Evolutionary conservation across 208 protist genomes (phyloP).

Genomic region (Trypanosoma mega): DNA sequence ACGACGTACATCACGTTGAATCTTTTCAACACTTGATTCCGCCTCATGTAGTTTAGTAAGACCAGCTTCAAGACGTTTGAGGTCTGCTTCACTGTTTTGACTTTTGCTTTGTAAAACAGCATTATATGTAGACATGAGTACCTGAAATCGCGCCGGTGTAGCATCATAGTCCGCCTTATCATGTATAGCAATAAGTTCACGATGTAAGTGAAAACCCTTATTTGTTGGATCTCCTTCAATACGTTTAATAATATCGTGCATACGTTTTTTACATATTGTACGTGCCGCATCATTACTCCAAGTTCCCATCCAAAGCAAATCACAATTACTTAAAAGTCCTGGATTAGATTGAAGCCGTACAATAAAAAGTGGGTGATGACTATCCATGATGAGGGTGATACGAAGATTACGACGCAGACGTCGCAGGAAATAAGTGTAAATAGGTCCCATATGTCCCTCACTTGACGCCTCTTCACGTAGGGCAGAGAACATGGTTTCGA

Average conservation of each 20-base stretch:
- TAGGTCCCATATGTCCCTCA: conserved; percentile 81
- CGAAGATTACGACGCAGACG: conserved; percentile 92
- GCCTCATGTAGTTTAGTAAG: conserved; percentile 95
- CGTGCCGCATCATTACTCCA: conserved; percentile 89
- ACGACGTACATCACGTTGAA: conserved; percentile 82
- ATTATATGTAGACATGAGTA: conserved; percentile 85
- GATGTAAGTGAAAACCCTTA: conserved; percentile 80
- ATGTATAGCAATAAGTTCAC: conserved; percentile 88
- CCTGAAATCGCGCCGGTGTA: conserved; percentile 86
- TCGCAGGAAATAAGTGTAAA: conserved; percentile 82
- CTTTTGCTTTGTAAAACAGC: conserved; percentile 76
- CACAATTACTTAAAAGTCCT: conserved; percentile 92
- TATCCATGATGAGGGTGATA: conserved; percentile 94
- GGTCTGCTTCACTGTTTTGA: conserved; percentile 63
- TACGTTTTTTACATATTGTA: conserved; percentile 77
- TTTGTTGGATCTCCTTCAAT: conserved; percentile 61
- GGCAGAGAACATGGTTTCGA: conserved; percentile 91
- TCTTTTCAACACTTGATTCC: conserved; percentile 87
- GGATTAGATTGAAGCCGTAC: conserved; percentile 94
- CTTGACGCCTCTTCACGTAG: conserved; percentile 87
- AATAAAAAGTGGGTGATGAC: conserved; percentile 83
- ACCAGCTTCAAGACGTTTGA: conserved; percentile 86
- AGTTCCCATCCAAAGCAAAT: conserved; percentile 94
- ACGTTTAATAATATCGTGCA: conserved; percentile 69
- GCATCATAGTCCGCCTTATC: conserved; percentile 46